phyloP scores from a whole-genome alignment of 441 rosid species.

The Brassica balearica region DNA sequence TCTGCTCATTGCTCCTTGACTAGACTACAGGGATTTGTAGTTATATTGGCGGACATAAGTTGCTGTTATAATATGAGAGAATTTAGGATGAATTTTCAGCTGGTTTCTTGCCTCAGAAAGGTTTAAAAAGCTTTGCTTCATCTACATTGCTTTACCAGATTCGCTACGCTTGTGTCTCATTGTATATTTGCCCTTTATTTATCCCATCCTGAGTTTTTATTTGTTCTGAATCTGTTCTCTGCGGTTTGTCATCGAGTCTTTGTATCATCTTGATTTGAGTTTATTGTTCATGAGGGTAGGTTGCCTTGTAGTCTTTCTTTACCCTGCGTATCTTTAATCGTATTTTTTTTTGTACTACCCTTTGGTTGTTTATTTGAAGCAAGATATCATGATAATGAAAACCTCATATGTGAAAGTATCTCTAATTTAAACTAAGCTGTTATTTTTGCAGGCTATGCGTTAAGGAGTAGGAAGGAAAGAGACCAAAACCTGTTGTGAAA shows the following conservation, averaged over 20 bases:
- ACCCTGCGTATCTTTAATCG: not conserved
- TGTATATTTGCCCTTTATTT: not conserved
- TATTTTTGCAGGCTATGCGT: not conserved
- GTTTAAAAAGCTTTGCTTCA: constrained; percentile 5
- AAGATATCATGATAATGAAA: not conserved
- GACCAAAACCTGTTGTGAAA: constrained; percentile 1
- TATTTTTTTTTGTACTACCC: not conserved
- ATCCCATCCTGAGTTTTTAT: constrained; percentile 11
- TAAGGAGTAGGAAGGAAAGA: constrained; percentile 16
- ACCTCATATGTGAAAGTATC: not conserved
- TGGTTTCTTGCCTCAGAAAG: constrained; percentile 3
- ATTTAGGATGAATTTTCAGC: not conserved
- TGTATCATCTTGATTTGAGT: not conserved
- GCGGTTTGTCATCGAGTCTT: not conserved
- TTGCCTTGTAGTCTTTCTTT: not conserved
- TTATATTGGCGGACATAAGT: not conserved
- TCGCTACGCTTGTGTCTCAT: not conserved
- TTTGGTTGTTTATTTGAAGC: not conserved
- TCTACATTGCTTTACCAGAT: not conserved
- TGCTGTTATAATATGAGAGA: not conserved
- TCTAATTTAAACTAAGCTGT: not conserved
- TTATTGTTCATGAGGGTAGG: not conserved
- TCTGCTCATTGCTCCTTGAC: not conserved
- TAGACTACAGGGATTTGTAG: not conserved
- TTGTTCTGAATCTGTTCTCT: constrained; percentile 11